phyloP scores from a whole-genome alignment of 305 asterid species.

The Withania somnifera region DNA sequence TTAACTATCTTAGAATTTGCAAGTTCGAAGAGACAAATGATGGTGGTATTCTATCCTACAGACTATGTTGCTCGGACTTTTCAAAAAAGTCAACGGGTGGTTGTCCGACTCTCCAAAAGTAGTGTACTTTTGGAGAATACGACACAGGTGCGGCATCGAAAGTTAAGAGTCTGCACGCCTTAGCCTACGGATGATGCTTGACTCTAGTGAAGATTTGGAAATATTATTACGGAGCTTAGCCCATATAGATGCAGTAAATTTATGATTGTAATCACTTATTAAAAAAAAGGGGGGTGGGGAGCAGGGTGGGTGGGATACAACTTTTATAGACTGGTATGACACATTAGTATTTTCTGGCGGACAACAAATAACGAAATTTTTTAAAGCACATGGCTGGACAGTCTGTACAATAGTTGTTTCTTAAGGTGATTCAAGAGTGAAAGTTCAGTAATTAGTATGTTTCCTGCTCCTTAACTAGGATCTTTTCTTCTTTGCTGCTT shows the following conservation, averaged over 20 bases:
- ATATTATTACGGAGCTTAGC: too few relatives aligned
- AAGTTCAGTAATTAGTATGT: neutral
- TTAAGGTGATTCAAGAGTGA: neutral
- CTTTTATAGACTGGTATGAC: neutral
- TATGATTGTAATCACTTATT: neutral
- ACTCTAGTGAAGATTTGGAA: neutral
- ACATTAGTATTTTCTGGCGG: neutral
- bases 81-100: too few relatives aligned
- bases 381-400: neutral
- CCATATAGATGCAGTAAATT: neutral
- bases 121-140: too few relatives aligned
- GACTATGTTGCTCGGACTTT: too few relatives aligned
- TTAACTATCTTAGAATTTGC: neutral
- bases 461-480: neutral
- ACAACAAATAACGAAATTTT: neutral
- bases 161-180: too few relatives aligned
- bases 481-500: neutral
- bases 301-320: neutral
- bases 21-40: neutral
- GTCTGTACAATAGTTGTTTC: neutral
- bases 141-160: too few relatives aligned
- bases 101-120: too few relatives aligned
- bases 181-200: neutral
- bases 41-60: neutral
- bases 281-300: neutral